phyloP scores from a whole-genome alignment of 352 stramenopile species.

The Globisporangium polare region DNA sequence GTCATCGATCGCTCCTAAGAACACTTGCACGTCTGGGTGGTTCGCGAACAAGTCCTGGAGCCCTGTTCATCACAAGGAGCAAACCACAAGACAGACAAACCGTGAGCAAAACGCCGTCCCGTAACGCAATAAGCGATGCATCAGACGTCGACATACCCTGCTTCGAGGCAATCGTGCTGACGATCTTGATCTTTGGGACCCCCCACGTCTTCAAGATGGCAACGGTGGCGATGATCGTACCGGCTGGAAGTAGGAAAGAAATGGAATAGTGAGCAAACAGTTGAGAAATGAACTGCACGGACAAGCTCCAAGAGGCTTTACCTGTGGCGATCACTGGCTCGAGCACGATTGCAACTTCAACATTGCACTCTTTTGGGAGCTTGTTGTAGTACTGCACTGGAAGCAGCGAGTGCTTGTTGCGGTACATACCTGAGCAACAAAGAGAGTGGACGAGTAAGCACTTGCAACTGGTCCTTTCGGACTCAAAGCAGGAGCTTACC shows the following conservation, averaged over 20 bases:
- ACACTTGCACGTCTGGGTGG: slow-evolving; percentile 76
- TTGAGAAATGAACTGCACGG: background rate
- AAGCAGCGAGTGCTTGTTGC: slow-evolving; percentile 87
- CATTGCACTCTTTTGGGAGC: slow-evolving; percentile 91
- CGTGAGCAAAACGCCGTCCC: background rate
- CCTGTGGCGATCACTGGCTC: slow-evolving; percentile 96
- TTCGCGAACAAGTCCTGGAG: slow-evolving; percentile 77
- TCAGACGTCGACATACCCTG: slow-evolving; percentile 40
- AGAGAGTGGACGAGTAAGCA: background rate
- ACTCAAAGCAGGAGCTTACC: slow-evolving; percentile 62
- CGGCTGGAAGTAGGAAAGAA: slow-evolving; percentile 31
- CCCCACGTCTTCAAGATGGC: slow-evolving; percentile 96
- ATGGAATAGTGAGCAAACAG: background rate
- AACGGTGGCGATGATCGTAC: slow-evolving; percentile 93
- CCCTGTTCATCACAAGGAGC: slow-evolving; percentile 15
- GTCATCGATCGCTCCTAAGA: slow-evolving; percentile 76
- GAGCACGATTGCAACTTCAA: slow-evolving; percentile 93
- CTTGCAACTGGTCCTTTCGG: background rate
- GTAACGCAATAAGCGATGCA: background rate
- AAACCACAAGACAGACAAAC: background rate
- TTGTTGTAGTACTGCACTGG: slow-evolving; percentile 99
- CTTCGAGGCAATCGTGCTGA: slow-evolving; percentile 92
- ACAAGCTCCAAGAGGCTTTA: slow-evolving; percentile 13
- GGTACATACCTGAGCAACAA: slow-evolving; percentile 69
- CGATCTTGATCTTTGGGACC: slow-evolving; percentile 91